phyloP scores from a whole-genome alignment of 805 yeast species.

The Saccharomycopsis guyanensis region DNA sequence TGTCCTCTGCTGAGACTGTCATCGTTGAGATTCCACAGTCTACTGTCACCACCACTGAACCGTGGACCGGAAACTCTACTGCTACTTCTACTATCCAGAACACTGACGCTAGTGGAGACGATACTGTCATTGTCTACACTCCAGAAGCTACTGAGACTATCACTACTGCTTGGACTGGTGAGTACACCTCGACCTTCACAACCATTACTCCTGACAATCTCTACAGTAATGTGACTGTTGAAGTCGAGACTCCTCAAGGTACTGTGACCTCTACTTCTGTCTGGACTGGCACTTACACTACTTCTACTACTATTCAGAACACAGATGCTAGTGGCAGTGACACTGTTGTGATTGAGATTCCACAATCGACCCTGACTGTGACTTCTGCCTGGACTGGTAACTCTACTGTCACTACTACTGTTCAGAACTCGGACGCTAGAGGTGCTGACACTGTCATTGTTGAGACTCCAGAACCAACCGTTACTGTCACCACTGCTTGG shows the following conservation, averaged over 20 bases:
- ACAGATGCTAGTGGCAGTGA: neutral
- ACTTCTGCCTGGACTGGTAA: neutral
- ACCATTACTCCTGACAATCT: neutral
- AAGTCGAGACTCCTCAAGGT: constrained; percentile 6
- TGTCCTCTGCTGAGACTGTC: neutral
- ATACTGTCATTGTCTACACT: neutral
- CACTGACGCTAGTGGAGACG: neutral
- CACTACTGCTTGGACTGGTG: constrained; percentile 12
- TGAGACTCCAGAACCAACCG: neutral
- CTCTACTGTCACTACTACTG: neutral
- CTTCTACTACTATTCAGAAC: too few species aligned
- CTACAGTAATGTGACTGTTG: constrained; percentile 1
- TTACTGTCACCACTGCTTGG: neutral
- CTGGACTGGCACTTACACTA: constrained; percentile 1
- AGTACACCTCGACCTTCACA: neutral
- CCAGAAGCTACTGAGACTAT: neutral
- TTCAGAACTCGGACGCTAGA: neutral
- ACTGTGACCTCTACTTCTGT: neutral
- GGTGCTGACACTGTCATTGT: neutral
- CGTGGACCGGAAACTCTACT: neutral
- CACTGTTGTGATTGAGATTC: neutral
- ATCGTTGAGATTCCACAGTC: neutral
- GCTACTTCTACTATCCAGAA: neutral
- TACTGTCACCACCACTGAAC: neutral
- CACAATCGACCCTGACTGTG: neutral